phyloP scores from a whole-genome alignment of 202 grass and related monocot genomes.

The Digitaria exilis region DNA sequence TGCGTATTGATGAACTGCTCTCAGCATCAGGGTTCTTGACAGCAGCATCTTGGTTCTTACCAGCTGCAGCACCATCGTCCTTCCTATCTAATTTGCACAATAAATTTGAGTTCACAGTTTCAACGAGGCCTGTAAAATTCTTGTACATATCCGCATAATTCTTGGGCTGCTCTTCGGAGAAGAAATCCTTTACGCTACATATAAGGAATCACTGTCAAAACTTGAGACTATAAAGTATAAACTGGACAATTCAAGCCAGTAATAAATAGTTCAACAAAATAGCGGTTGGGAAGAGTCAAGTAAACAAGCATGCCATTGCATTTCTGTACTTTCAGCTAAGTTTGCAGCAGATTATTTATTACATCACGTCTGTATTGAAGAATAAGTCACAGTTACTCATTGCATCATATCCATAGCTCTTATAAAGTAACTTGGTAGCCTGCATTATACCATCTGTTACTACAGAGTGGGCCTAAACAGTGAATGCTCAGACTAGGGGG shows the following conservation, averaged over 20 bases:
- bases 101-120: slow-evolving; percentile 58
- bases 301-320: background rate
- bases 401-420: background rate
- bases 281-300: background rate
- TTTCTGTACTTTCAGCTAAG: background rate
- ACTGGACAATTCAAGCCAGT: slow-evolving; percentile 1
- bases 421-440: background rate
- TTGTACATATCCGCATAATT: slow-evolving; percentile 91
- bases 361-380: too few species aligned
- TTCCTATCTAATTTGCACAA: slow-evolving; percentile 62
- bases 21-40: slow-evolving; percentile 37
- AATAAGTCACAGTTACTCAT: background rate
- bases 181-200: slow-evolving; percentile 81
- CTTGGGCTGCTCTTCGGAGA: slow-evolving; percentile 55
- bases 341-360: background rate
- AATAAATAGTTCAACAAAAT: slow-evolving; percentile 1
- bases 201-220: slow-evolving; percentile 27
- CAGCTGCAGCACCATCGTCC: slow-evolving; percentile 22
- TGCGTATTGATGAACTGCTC: slow-evolving; percentile 52
- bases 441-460: background rate
- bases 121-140: slow-evolving; percentile 71
- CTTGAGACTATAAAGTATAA: slow-evolving; percentile 19
- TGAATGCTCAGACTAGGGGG: background rate
- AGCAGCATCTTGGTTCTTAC: slow-evolving; percentile 23
- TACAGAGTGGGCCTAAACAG: background rate